Base-by-base conservation (phyloP, 257 asterid genomes). In the Avicennia marina region DNA sequence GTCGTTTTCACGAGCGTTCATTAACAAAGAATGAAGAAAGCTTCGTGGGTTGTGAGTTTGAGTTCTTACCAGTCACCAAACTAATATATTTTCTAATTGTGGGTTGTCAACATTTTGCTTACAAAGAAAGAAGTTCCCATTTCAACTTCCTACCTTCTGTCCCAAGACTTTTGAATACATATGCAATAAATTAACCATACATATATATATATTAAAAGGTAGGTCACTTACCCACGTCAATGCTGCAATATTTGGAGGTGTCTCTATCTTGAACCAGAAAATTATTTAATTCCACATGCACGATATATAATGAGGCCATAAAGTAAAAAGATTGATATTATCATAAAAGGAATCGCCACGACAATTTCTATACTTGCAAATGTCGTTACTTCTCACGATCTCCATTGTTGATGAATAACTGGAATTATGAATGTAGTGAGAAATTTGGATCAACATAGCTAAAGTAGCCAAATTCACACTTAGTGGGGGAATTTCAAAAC, bases 101-200 rank as follows among this genome's bases (percentile, higher is more conserved):
- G 67, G 43, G 22, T 38, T 22, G 52, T 57, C 58, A 64, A 24
- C 36, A 8, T 72, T 69, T 70, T 71, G 75, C 77, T 62, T 69
- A 56, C 54, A 33, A 65, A 36, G 6, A 49, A 53, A 51, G 75
- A 67, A 64, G 70, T 63, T 75, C 56, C 56, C 76, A 62, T 58
- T 68, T 62, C 82, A 78, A 61, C 88, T 70, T 75, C 78, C 81
- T 53, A 22, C 26, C 82, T 78, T 75, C 26, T 62, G 7, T 11
- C 40, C 39, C 56, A 62, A 75, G 75, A 32, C 77, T 29, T 29
- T 29, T 29, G n/a, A n/a, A n/a, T n/a, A n/a, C n/a, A n/a, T n/a
- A n/a, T n/a, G n/a, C n/a, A n/a, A n/a, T n/a, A n/a, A n/a, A n/a
- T n/a, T n/a, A n/a, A n/a, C n/a, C n/a, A n/a, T n/a, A n/a, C n/a